A percentile compares a stretch with the other conserved stretches of the same genome.
These are phyloP conservation scores for Globisporangium orthogonon DNA, from an alignment of 352 stramenopile species.

Conservation along the genomic window DNA sequence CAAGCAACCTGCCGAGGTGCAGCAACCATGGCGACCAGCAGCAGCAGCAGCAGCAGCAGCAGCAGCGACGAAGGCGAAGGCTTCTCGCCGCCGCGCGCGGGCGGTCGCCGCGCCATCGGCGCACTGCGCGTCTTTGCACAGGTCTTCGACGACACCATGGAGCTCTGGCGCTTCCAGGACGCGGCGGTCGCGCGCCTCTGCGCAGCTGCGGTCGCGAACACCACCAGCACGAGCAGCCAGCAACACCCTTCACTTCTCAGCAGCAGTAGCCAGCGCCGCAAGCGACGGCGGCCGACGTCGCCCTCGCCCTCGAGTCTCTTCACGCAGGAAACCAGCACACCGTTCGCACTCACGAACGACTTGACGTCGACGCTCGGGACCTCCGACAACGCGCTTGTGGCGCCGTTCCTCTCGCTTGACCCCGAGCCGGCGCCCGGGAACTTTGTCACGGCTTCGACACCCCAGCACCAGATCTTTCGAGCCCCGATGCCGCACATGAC, in stretches of 20 bases:
- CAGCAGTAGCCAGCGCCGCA: no score
- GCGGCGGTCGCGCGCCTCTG: slow-evolving; percentile 34
- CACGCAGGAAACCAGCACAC: slow-evolving; percentile 8
- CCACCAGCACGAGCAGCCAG: no score
- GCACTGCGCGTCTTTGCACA: slow-evolving; percentile 47
- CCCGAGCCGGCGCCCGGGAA: neutral
- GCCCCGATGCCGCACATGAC: no score
- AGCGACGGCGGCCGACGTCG: no score
- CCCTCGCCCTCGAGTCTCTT: neutral
- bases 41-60: no score
- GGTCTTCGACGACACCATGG: slow-evolving; percentile 63
- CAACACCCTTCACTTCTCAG: no score
- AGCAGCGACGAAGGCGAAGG: no score
- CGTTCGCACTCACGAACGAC: slow-evolving; percentile 3
- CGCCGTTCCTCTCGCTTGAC: neutral
- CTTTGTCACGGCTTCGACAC: neutral
- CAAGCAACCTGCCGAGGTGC: no score
- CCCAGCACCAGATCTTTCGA: no score
- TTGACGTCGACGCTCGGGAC: neutral
- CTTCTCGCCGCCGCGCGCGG: no score
- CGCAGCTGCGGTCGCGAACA: slow-evolving; percentile 15
- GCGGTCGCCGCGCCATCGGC: neutral
- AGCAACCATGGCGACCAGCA: no score
- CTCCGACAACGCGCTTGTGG: no score
- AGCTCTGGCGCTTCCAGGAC: slow-evolving; percentile 54